These are phyloP conservation scores for Rubia peregrina DNA, from an alignment of 305 asterid species.

Conservation along the genomic window DNA sequence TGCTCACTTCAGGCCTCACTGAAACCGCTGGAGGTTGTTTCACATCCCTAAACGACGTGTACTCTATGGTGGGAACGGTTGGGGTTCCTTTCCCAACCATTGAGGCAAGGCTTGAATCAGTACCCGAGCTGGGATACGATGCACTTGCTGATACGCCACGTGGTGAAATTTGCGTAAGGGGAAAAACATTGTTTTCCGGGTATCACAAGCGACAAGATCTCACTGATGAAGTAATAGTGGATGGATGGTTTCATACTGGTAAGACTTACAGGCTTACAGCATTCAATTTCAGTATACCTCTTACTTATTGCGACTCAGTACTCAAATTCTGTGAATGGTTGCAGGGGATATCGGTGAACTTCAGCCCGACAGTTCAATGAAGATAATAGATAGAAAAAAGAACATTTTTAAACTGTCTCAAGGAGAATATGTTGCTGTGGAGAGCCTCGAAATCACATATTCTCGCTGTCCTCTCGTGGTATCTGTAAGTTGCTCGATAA, in stretches of 20 bases:
- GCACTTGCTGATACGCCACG: slow-evolving; percentile 70
- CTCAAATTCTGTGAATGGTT: background rate
- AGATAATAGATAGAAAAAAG: slow-evolving; percentile 84
- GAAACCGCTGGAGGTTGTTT: slow-evolving; percentile 81
- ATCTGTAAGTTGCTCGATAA: slow-evolving; percentile 40
- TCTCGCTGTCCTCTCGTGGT: slow-evolving; percentile 68
- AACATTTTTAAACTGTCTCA: slow-evolving; percentile 92
- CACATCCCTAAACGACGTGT: slow-evolving; percentile 66
- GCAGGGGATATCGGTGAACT: slow-evolving; percentile 92
- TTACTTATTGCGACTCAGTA: background rate
- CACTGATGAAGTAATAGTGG: slow-evolving; percentile 50
- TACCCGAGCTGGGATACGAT: slow-evolving; percentile 92
- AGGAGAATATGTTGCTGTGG: slow-evolving; percentile 94
- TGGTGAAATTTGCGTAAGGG: slow-evolving; percentile 85
- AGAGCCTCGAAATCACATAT: slow-evolving; percentile 63
- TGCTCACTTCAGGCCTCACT: slow-evolving; percentile 56
- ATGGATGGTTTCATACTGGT: slow-evolving; percentile 99
- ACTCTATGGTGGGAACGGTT: slow-evolving; percentile 77
- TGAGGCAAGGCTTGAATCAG: slow-evolving; percentile 84
- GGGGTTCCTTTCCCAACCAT: slow-evolving; percentile 88
- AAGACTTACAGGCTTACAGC: slow-evolving; percentile 10
- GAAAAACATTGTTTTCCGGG: slow-evolving; percentile 74
- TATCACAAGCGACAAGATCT: slow-evolving; percentile 83
- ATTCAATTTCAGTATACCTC: background rate
- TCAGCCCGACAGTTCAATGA: slow-evolving; percentile 78